Evolutionary conservation across 148 eudicot genomes (phyloP), one percentile per base, ranked within the genome.

Genomic region (Heliamphora exappendiculata): DNA sequence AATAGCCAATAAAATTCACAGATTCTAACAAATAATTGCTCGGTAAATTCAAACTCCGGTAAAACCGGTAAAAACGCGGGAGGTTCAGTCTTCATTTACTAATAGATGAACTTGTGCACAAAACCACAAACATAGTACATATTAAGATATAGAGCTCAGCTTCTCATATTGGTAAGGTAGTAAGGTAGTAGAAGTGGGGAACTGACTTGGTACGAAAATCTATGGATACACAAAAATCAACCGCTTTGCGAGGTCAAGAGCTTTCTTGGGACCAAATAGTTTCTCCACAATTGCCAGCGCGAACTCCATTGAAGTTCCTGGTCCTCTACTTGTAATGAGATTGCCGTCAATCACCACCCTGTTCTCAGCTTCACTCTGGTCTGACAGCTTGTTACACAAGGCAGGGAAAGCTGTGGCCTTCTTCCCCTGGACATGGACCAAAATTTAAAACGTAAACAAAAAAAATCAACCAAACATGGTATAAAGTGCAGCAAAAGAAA

Each of bases 351-450:
- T 87, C 72, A 96, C 93, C 55, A 96, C 94, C 69, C 98, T 85
- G 76, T 87, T 89, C 63, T 96, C 93, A 4, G 75, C 85, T 73
- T 86, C 97, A 39, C 90, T 91, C 19, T 79, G 81, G 77, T 96
- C 98, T 0, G 97, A 89, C 45, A 96, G 84, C 85, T 91, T 91
- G 80, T 86, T 79, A 87, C 97, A 96, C 92, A 96, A 20, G 50
- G 98, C 85, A n/a, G 99, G 99, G 69, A 86, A 96, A 20, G 91
- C 92, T 28, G 99, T 96, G 12, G 99, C 99, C 81, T 96, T 93
- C 86, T 91, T 93, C 45, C 90, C 98, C 99, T 96, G 86, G 41
- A 78, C 55, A 80, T 7, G 54, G n/a, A 81, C 57, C 20, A 7
- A 8, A 49, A 31, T 22, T 19, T 13, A 37, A 19, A 50, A 45